Evolutionary conservation across 768 basidiomycete species (phyloP).

Genomic region (Coprinopsis cinerea): DNA sequence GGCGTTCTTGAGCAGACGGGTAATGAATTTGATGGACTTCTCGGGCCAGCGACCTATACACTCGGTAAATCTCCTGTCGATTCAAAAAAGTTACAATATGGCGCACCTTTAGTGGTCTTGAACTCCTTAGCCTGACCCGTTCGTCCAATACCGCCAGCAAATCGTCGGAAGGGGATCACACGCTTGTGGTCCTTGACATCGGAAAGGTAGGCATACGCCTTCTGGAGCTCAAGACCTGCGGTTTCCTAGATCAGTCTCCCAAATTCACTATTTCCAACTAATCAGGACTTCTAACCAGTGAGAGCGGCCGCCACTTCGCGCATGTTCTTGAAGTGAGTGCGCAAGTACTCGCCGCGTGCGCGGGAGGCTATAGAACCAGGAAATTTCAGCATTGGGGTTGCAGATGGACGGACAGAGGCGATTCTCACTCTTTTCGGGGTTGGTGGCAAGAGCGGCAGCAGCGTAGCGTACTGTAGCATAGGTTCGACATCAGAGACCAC

Average conservation of each 20-base stretch:
- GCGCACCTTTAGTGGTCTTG: slow-evolving; percentile 90
- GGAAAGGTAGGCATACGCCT: slow-evolving; percentile 91
- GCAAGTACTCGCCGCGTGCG: slow-evolving; percentile 94
- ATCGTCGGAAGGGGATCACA: slow-evolving; percentile 93
- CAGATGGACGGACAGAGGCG: neutral
- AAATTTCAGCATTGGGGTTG: slow-evolving; percentile 1
- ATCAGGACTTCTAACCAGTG: slow-evolving; percentile 49
- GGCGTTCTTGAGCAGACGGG: slow-evolving; percentile 94
- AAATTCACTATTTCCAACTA: neutral
- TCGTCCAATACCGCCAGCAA: slow-evolving; percentile 91
- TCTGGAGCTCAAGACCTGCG: slow-evolving; percentile 84
- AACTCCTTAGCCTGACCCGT: slow-evolving; percentile 95
- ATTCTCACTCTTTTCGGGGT: slow-evolving; percentile 90
- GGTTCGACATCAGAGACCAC: slow-evolving; percentile 1
- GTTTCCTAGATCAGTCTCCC: neutral
- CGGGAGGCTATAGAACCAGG: slow-evolving; percentile 59
- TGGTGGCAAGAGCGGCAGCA: slow-evolving; percentile 75
- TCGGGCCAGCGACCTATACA: slow-evolving; percentile 95
- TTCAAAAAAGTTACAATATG: neutral
- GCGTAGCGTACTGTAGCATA: slow-evolving; percentile 80
- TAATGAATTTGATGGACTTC: slow-evolving; percentile 95
- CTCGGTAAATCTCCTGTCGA: slow-evolving; percentile 4
- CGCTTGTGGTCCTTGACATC: slow-evolving; percentile 97
- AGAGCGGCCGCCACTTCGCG: slow-evolving; percentile 95
- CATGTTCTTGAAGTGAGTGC: slow-evolving; percentile 99